Evolutionary conservation across 805 yeast genomes (phyloP).

Genomic region (Kodamaea kakaduensis): DNA sequence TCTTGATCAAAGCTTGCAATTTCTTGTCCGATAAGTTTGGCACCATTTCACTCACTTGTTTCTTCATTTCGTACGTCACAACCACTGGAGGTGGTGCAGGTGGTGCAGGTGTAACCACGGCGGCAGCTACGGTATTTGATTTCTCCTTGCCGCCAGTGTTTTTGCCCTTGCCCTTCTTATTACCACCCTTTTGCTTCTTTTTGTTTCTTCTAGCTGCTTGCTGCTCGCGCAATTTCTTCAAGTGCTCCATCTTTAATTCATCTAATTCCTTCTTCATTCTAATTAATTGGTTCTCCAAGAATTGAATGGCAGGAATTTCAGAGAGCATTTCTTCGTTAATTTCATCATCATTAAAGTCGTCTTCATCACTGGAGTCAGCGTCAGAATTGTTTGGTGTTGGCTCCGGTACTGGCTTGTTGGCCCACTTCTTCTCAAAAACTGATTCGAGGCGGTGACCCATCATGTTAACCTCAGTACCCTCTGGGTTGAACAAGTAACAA

Average conservation of each 20-base stretch:
- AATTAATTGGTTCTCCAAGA: conserved; percentile 79
- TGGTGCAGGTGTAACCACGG: conserved; percentile 16
- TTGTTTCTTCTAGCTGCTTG: conserved; percentile 49
- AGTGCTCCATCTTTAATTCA: conserved; percentile 73
- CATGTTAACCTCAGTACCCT: conserved; percentile 91
- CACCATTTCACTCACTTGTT: conserved; percentile 84
- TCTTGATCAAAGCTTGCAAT: conserved; percentile 75
- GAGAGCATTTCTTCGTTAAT: conserved; percentile 47
- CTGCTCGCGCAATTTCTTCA: conserved; percentile 62
- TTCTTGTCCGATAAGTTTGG: conserved; percentile 73
- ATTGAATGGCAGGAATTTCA: conserved; percentile 85
- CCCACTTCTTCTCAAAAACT: conserved; percentile 84
- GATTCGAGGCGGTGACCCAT: conserved; percentile 93
- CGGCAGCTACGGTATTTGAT: conserved; percentile 14
- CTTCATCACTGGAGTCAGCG: conserved; percentile 24
- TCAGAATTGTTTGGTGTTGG: conserved; percentile 64
- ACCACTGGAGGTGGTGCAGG: conserved; percentile 28
- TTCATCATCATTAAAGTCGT: conserved; percentile 54
- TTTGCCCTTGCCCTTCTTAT: conserved; percentile 11
- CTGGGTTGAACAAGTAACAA: conserved; percentile 92
- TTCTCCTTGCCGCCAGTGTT: conserved; percentile 9
- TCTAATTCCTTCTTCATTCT: conserved; percentile 84
- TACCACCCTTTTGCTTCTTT: conserved; percentile 35
- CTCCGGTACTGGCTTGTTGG: conserved; percentile 54
- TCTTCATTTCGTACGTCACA: conserved; percentile 95